Evolutionary conservation across 306 rosid species (phyloP), one percentile per base, ranked within the genome.

Genomic region (Pyrus communis): DNA sequence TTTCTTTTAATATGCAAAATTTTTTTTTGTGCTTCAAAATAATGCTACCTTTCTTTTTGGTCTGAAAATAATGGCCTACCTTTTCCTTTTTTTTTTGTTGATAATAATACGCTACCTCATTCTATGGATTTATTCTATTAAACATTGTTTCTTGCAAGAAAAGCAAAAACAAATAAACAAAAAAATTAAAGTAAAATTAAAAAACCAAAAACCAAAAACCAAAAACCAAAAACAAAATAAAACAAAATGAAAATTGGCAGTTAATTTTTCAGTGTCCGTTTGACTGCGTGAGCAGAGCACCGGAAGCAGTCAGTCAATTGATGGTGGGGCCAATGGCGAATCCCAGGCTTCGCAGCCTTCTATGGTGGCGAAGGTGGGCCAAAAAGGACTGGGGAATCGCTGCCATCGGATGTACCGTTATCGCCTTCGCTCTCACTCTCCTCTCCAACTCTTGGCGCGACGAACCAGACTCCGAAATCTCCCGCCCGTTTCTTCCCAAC

Each of bases 331-430:
- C 66, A 25, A 30, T 63, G 86, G 75, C 91, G 64, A 85, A 61
- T 68, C 70, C 79, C 1, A 80, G 72, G 33, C 73, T 81, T 59
- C 91, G 93, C 67, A 40, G 70, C 59, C 78, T 87, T 11, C 35
- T 9, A 3, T 75, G 89, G 81, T 86, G 84, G 85, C 81, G 84
- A 75, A 86, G 78, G n/a, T 89, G 91, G 93, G 58, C 86, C 70
- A 84, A 68, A 72, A 89, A 81, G 80, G 77, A 89, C 11, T 90
- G 89, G 87, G 82, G 89, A 0, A 66, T 88, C 46, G 80, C 85
- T 18, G 71, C 76, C 19, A 31, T 78, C 14, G 86, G 77, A 54
- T 80, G 89, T 80, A 23, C 86, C 73, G 19, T 84, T 77, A 6
- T 63, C 10, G 22, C 84, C 90, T 42, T 86, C 64, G 65, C 75